Conservation (phyloP, 768 basidiomycete genomes). For the Rhodosporidiobolus sp. region DNA sequence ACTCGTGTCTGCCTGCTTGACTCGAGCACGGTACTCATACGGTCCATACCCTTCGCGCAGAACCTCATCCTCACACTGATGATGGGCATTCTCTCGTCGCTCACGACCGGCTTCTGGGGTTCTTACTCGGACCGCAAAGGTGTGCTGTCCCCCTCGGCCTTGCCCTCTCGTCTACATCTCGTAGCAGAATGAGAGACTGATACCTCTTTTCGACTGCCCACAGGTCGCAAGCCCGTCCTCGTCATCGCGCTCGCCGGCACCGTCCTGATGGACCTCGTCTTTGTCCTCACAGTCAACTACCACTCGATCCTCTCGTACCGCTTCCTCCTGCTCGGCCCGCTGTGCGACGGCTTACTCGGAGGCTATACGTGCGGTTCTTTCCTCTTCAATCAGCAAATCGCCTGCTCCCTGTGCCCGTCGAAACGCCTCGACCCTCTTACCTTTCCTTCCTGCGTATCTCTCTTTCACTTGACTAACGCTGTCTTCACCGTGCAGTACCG, state of each 20-base stretch:
- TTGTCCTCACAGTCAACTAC: slow-evolving; percentile 35
- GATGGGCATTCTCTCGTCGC: slow-evolving; percentile 48
- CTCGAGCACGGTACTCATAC: too few species aligned
- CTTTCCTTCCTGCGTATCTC: too few species aligned
- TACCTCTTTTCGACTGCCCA: not conserved
- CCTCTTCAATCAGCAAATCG: too few species aligned
- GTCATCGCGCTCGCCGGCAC: slow-evolving; percentile 47
- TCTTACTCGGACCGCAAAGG: slow-evolving; percentile 47
- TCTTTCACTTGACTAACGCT: not conserved
- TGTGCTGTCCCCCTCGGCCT: slow-evolving; percentile 43
- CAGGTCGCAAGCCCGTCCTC: slow-evolving; percentile 50
- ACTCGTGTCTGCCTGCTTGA: not conserved
- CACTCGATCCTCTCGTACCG: slow-evolving; percentile 39
- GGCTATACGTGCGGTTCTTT: slow-evolving; percentile 43
- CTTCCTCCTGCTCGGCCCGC: slow-evolving; percentile 49
- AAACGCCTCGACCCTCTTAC: too few species aligned
- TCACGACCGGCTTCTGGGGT: slow-evolving; percentile 53
- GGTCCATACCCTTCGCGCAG: slow-evolving; percentile 19
- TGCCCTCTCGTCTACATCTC: not conserved
- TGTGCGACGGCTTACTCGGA: slow-evolving; percentile 50
- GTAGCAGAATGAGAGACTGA: not conserved
- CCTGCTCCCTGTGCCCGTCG: not conserved
- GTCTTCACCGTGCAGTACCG: not conserved
- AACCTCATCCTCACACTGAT: slow-evolving; percentile 45
- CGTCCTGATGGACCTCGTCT: slow-evolving; percentile 43